Evolutionary conservation across 1,284 basidiomycete genomes (phyloP).

Genomic region (Mycosarcoma maydis): DNA sequence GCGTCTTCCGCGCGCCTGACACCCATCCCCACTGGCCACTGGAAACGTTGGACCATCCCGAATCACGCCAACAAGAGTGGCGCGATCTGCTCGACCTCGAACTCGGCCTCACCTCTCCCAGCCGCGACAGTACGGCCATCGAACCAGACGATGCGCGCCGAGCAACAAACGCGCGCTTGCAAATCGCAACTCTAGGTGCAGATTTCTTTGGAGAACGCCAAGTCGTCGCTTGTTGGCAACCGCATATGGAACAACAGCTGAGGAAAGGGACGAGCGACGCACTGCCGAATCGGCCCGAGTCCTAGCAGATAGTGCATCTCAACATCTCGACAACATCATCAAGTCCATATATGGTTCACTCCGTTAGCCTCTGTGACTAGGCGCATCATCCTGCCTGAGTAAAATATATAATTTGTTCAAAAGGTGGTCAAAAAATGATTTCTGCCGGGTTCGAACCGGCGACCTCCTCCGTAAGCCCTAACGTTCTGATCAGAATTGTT

Average conservation of each 20-base stretch:
- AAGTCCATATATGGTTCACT: no score
- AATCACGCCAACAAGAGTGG: slow-evolving; percentile 29
- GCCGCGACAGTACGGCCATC: no score
- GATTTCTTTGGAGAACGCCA: slow-evolving; percentile 43
- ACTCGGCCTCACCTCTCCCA: slow-evolving; percentile 21
- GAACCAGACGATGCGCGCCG: not conserved
- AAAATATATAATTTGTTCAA: no score
- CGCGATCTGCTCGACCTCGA: slow-evolving; percentile 42
- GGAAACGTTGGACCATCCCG: slow-evolving; percentile 3
- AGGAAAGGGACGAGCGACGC: slow-evolving; percentile 15
- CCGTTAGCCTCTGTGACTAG: no score
- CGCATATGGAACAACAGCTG: slow-evolving; percentile 27
- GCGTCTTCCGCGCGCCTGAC: slow-evolving; percentile 18
- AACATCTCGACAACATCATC: no score
- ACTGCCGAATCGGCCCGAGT: not conserved
- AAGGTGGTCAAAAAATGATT: slow-evolving; percentile 21
- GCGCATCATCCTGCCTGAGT: no score
- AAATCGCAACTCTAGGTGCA: slow-evolving; percentile 16
- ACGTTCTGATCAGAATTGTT: slow-evolving; percentile 42
- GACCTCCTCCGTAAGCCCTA: slow-evolving; percentile 52
- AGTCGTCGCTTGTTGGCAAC: slow-evolving; percentile 45
- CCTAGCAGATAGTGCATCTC: no score
- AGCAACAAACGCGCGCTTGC: not conserved
- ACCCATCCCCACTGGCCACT: not conserved
- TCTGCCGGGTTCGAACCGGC: slow-evolving; percentile 56